These are phyloP conservation scores for Chenopodium berlandieri DNA, from an alignment of 148 eudicot genomes.

Conservation along the genomic window DNA sequence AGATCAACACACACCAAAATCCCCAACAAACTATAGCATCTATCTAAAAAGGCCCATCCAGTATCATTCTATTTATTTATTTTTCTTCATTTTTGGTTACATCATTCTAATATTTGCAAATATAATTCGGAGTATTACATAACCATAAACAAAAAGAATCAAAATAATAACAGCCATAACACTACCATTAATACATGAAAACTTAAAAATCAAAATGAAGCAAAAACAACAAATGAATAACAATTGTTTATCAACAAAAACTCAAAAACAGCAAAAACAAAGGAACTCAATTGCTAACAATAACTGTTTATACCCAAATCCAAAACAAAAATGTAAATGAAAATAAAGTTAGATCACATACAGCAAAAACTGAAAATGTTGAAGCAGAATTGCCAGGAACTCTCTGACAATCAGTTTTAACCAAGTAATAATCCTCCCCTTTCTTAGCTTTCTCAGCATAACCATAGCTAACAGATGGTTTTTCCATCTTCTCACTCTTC, in stretches of 20 bases:
- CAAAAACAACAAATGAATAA: neutral
- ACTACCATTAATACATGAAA: neutral
- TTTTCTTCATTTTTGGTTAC: too few relatives aligned
- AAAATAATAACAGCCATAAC: neutral
- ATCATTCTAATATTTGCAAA: neutral
- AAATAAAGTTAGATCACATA: constrained; percentile 32
- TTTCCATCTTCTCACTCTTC: constrained; percentile 76
- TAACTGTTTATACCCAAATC: neutral
- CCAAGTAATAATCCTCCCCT: constrained; percentile 77
- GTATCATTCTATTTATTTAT: neutral
- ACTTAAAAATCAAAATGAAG: too few relatives aligned
- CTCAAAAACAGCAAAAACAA: neutral
- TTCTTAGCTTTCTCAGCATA: constrained; percentile 73
- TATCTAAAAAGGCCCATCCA: neutral
- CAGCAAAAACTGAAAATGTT: constrained; percentile 73
- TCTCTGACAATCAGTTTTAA: constrained; percentile 77
- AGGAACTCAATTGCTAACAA: neutral
- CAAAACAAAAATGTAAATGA: neutral
- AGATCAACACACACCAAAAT: neutral
- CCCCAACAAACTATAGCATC: neutral
- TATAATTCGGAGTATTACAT: neutral
- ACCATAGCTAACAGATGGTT: constrained; percentile 63
- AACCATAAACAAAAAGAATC: neutral
- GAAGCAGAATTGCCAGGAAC: constrained; percentile 68
- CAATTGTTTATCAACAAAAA: neutral